A percentile compares a stretch with the other conserved stretches of the same genome.
Conservation (phyloP, 164 flowering plant species). For the Magnolia sinica region DNA sequence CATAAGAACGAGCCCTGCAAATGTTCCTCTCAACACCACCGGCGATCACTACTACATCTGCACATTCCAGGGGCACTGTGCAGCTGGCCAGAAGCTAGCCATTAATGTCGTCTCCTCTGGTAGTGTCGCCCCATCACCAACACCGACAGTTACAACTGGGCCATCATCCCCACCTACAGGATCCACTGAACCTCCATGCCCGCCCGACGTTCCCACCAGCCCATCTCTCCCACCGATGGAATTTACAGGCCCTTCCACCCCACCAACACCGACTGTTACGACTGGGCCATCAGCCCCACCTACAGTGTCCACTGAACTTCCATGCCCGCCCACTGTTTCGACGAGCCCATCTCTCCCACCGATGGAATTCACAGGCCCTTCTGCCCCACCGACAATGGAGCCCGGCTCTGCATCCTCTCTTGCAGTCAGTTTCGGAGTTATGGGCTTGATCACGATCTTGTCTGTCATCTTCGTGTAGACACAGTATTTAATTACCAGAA, state of each 20-base stretch:
- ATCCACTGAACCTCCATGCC: background rate
- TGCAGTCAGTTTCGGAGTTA: background rate
- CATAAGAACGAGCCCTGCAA: constrained; percentile 16
- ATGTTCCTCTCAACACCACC: constrained; percentile 14
- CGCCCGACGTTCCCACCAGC: background rate
- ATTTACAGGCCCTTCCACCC: no score
- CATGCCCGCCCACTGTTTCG: background rate
- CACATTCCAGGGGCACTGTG: constrained; percentile 24
- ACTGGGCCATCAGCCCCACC: no score
- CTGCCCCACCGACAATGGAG: background rate
- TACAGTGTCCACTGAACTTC: background rate
- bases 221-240: no score
- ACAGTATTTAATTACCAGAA: no score
- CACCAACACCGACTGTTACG: no score
- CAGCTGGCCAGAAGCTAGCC: constrained; percentile 20
- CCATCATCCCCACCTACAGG: constrained; percentile 1
- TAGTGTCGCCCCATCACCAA: background rate
- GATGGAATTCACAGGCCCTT: background rate
- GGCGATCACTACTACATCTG: constrained; percentile 35
- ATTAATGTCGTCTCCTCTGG: constrained; percentile 10
- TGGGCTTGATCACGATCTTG: background rate
- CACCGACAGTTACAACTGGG: background rate
- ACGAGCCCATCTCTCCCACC: background rate
- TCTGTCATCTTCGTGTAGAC: background rate
- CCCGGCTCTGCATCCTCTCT: background rate